Percentiles rank a stretch among this genome's conserved stretches.
Conservation (phyloP, 805 yeast genomes). For the Candida nanaspora region DNA sequence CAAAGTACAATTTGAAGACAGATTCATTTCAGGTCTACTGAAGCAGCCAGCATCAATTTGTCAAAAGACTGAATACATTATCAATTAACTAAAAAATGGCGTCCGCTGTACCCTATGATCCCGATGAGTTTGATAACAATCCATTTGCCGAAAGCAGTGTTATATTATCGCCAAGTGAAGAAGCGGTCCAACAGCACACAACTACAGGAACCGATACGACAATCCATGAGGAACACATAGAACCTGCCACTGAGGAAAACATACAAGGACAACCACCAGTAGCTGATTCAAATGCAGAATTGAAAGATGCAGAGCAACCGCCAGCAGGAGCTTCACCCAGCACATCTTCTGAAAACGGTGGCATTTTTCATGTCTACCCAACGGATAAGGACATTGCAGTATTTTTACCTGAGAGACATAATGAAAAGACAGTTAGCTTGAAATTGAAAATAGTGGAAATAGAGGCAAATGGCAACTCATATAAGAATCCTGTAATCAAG, state of each 20-base stretch:
- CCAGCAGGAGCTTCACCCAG: conserved; percentile 1
- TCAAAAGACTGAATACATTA: too few species aligned
- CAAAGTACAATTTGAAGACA: too few species aligned
- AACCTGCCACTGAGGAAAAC: conserved; percentile 4
- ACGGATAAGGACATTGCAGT: conserved; percentile 35
- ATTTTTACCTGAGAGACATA: conserved; percentile 44
- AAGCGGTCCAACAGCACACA: not conserved
- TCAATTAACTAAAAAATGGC: conserved; percentile 24
- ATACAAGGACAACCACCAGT: not conserved
- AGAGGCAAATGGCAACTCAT: conserved; percentile 53
- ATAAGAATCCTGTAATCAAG: conserved; percentile 72
- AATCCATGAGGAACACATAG: conserved; percentile 2
- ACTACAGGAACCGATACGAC: too few species aligned
- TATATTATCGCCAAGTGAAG: conserved; percentile 9
- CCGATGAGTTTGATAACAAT: conserved; percentile 52
- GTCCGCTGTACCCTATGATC: conserved; percentile 31
- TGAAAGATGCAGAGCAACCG: too few species aligned
- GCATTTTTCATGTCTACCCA: conserved; percentile 19
- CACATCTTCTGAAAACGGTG: conserved; percentile 7
- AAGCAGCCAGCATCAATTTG: too few species aligned
- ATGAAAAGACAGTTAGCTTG: conserved; percentile 33
- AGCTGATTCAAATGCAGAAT: too few species aligned
- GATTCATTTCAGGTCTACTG: too few species aligned
- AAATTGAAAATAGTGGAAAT: conserved; percentile 54
- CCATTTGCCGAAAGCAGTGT: conserved; percentile 48